Evolutionary conservation across 257 asterid genomes (phyloP).

Genomic region (Nicotiana sylvestris): DNA sequence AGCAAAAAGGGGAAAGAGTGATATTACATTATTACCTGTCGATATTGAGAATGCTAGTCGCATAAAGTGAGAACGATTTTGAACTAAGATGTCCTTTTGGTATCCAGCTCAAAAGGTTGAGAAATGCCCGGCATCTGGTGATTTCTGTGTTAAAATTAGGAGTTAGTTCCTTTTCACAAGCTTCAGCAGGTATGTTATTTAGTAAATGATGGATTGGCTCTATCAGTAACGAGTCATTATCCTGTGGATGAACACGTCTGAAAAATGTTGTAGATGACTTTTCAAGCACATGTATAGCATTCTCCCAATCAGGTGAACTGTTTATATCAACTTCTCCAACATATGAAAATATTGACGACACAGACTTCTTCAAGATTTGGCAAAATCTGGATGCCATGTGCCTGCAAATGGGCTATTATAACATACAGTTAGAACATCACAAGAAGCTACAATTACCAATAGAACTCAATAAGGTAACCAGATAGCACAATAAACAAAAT

Average conservation of each 20-base stretch:
- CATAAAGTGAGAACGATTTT: constrained; percentile 49
- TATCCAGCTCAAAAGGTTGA: constrained; percentile 59
- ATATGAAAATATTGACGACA: constrained; percentile 41
- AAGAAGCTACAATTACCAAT: not conserved
- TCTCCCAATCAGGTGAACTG: constrained; percentile 53
- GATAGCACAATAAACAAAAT: not conserved
- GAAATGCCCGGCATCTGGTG: constrained; percentile 47
- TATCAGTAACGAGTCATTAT: constrained; percentile 17
- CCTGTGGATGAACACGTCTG: constrained; percentile 19
- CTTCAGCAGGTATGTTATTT: constrained; percentile 20
- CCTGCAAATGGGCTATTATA: constrained; percentile 68
- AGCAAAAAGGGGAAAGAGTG: constrained; percentile 13
- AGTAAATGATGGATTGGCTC: constrained; percentile 18
- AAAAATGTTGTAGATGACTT: constrained; percentile 14
- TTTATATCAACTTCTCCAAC: constrained; percentile 49
- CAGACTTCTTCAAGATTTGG: constrained; percentile 55
- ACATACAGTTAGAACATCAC: constrained; percentile 36
- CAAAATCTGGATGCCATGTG: constrained; percentile 70
- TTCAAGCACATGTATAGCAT: constrained; percentile 41
- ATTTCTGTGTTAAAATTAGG: constrained; percentile 27
- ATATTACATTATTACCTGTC: constrained; percentile 75
- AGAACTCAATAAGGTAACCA: constrained; percentile 1
- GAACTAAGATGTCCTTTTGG: constrained; percentile 66
- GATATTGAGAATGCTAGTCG: constrained; percentile 72
- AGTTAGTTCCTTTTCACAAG: constrained; percentile 26